Evolutionary conservation across 2,329 filamentous ascomycete species (phyloP), one percentile per base, ranked within the genome.

Genomic region (Colletotrichum tropicale): DNA sequence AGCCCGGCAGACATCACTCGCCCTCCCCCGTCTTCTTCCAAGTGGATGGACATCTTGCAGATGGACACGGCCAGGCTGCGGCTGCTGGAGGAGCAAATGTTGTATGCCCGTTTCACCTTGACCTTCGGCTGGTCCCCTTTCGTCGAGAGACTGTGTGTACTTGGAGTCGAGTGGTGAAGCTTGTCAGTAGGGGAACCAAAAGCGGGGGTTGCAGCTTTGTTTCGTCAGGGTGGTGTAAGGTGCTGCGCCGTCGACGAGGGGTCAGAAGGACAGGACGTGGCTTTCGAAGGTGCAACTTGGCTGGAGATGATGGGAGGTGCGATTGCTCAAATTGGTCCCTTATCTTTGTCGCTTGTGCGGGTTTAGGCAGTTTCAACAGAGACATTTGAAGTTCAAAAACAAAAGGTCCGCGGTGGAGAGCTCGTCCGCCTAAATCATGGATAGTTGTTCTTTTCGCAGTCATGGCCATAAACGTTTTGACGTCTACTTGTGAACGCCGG

Each of bases 41-140:
- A 65, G 9, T 73, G 61, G 76, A 65, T n/a, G 28, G 34, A 64
- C 6, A 34, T 78, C 15, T 82, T 79, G 6, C 26, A 52, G 7
- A 80, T 86, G 68, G 81, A 82, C 15, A 74, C 80, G 0, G 85
- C 88, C 15, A 83, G 84, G 21, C 76, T 91, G n/a, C 83, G 83
- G 70, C 84, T 85, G 58, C 80, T 92, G 7, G 89, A 92, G 77
- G 86, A 89, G 76, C 83, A 88, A 6, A 78, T 92, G 64, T 69
- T 88, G 16, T 91, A 88, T 77, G 81, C 89, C 65, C 85, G 90
- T 18, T 78, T 91, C 10, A 91, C 88, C 18, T 77, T 93, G 78
- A 85, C 88, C 7, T 91, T 93, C 79, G 91, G 89, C 2, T 89
- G 91, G 88, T 85, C 84, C 21, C 81, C 84, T 24, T 70, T 83